These are phyloP conservation scores for Apiospora kogelbergensis DNA, from an alignment of 2,329 filamentous ascomycete genomes.

Conservation along the genomic window DNA sequence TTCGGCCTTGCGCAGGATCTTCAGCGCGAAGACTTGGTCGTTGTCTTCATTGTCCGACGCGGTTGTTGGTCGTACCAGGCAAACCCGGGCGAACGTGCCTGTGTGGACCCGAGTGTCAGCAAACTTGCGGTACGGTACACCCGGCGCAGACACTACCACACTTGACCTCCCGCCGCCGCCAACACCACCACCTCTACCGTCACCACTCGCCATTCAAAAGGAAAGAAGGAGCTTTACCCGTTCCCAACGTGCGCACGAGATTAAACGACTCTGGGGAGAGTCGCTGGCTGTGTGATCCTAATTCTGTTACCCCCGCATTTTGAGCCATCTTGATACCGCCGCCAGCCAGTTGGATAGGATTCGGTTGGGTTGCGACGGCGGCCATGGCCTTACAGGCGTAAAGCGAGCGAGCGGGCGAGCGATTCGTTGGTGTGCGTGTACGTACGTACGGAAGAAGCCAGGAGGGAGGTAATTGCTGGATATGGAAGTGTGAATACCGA, in stretches of 20 bases:
- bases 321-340: conserved; percentile 14
- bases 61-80: conserved; percentile 67
- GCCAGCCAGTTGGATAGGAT: conserved; percentile 13
- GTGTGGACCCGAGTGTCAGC: conserved; percentile 15
- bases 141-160: background rate
- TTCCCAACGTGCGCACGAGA: conserved; percentile 74
- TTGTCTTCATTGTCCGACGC: conserved; percentile 50
- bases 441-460: background rate
- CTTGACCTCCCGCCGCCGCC: background rate
- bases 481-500: background rate
- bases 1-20: conserved; percentile 72
- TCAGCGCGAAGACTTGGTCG: conserved; percentile 74
- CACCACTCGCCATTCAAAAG: background rate
- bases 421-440: conserved; percentile 19
- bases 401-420: conserved; percentile 16
- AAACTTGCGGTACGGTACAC: background rate
- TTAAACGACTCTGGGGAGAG: conserved; percentile 60
- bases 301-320: conserved; percentile 14
- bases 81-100: conserved; percentile 82
- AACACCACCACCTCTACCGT: background rate
- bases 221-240: conserved; percentile 49
- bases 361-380: conserved; percentile 18
- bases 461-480: background rate
- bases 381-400: conserved; percentile 20
- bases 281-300: conserved; percentile 9